phyloP scores from a whole-genome alignment of 495 filamentous ascomycete species.

The Podospora appendiculata region DNA sequence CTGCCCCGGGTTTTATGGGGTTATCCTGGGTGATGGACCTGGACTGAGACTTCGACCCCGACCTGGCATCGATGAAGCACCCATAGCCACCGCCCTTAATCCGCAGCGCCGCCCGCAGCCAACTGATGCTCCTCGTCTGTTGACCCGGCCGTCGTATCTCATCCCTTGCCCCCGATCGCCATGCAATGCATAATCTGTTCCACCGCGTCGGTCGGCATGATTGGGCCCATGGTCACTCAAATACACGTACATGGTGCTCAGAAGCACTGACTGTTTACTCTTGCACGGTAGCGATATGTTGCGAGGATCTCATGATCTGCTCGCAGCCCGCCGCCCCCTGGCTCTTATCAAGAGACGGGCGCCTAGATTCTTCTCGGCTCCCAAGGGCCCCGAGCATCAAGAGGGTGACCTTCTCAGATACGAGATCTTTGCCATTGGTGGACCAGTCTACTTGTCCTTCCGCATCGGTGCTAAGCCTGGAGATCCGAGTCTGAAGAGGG shows the following conservation, averaged over 20 bases:
- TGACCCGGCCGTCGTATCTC: not conserved
- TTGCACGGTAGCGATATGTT: not conserved
- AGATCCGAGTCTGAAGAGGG: too few relatives aligned
- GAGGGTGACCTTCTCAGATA: not conserved
- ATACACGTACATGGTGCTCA: not conserved
- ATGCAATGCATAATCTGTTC: slow-evolving; percentile 10
- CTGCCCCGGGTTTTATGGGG: slow-evolving; percentile 6
- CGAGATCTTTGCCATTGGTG: slow-evolving; percentile 1
- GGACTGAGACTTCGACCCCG: not conserved
- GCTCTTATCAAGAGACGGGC: not conserved
- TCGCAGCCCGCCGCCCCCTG: not conserved
- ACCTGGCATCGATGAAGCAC: slow-evolving; percentile 7
- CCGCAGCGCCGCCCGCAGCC: too few relatives aligned
- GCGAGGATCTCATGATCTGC: not conserved
- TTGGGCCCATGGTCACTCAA: not conserved
- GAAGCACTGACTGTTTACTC: not conserved
- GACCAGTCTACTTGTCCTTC: not conserved
- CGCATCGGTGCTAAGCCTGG: not conserved
- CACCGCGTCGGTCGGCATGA: not conserved
- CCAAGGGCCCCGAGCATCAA: slow-evolving; percentile 1
- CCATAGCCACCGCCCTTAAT: not conserved
- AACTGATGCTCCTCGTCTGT: not conserved
- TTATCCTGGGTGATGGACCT: not conserved
- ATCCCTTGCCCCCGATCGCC: not conserved
- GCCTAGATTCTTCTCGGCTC: slow-evolving; percentile 3